A percentile compares a stretch with the other conserved stretches of the same genome.
Conservation (phyloP, 1,139 yeast species). For the Pneumocystis canis region DNA sequence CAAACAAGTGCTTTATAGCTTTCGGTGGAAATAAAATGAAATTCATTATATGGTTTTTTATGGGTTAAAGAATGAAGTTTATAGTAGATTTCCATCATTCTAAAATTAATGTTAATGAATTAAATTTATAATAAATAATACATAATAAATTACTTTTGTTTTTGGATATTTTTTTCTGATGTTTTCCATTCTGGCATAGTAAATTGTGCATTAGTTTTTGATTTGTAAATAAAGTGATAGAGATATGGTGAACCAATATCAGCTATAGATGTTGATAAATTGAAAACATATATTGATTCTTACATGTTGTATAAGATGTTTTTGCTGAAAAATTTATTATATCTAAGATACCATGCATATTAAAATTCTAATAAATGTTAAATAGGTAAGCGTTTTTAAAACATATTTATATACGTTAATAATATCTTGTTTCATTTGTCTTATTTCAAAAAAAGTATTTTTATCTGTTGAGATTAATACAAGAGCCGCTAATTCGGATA, state of each 20-base stretch:
- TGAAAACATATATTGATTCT: background rate
- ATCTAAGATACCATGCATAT: background rate
- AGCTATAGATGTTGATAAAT: background rate
- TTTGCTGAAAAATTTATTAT: slow-evolving; percentile 24
- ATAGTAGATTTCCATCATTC: background rate
- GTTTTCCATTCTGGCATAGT: slow-evolving; percentile 28
- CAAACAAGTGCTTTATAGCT: background rate
- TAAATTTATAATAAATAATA: background rate
- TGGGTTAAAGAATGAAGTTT: background rate
- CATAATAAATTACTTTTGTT: background rate
- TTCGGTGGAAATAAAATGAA: background rate
- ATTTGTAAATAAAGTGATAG: slow-evolving; percentile 68
- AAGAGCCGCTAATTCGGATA: slow-evolving; percentile 41
- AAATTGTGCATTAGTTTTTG: slow-evolving; percentile 47
- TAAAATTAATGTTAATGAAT: background rate
- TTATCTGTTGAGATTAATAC: slow-evolving; percentile 71
- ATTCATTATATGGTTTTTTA: background rate
- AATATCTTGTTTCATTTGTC: slow-evolving; percentile 42
- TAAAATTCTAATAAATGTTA: background rate
- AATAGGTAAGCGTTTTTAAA: background rate
- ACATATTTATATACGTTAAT: slow-evolving; percentile 20
- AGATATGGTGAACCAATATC: slow-evolving; percentile 12
- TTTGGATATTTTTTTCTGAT: background rate
- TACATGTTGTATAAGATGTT: slow-evolving; percentile 28
- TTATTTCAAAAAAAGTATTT: slow-evolving; percentile 64